These are phyloP conservation scores for Penicillium soppii DNA, from an alignment of 495 filamentous ascomycete genomes.

Conservation along the genomic window DNA sequence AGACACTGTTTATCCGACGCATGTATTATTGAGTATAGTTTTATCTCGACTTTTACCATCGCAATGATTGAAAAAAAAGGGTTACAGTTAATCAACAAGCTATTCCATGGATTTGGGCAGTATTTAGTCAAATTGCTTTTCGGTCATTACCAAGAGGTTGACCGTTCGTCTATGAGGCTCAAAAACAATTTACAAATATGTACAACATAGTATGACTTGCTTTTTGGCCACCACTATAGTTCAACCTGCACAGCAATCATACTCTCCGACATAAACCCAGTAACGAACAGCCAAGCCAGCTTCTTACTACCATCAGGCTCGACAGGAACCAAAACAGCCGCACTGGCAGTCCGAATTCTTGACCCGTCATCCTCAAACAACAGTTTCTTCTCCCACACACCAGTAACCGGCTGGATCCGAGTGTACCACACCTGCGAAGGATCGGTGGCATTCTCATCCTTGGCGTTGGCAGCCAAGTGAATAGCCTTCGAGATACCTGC, in stretches of 20 bases:
- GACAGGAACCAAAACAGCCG: constrained; percentile 54
- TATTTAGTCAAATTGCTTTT: no score
- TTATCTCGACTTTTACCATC: no score
- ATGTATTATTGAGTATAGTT: no score
- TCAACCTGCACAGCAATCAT: constrained; percentile 56
- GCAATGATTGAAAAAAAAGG: no score
- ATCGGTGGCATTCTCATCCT: constrained; percentile 38
- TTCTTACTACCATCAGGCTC: constrained; percentile 39
- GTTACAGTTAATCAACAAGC: no score
- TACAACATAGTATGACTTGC: no score
- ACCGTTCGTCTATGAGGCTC: no score
- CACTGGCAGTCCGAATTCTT: constrained; percentile 49
- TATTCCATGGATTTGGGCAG: no score
- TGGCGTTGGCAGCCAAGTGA: constrained; percentile 35
- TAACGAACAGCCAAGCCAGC: constrained; percentile 58
- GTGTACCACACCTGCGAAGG: constrained; percentile 50
- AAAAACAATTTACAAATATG: no score
- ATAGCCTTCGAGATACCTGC: constrained; percentile 46
- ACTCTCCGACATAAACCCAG: constrained; percentile 53
- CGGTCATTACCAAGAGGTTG: no score
- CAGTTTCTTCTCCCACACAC: constrained; percentile 41
- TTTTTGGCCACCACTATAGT: constrained; percentile 36
- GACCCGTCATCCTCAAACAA: constrained; percentile 61
- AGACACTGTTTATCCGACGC: no score
- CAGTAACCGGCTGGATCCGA: constrained; percentile 18